Evolutionary conservation across 2,329 filamentous ascomycete genomes (phyloP).

Genomic region (Diaporthe sp.): DNA sequence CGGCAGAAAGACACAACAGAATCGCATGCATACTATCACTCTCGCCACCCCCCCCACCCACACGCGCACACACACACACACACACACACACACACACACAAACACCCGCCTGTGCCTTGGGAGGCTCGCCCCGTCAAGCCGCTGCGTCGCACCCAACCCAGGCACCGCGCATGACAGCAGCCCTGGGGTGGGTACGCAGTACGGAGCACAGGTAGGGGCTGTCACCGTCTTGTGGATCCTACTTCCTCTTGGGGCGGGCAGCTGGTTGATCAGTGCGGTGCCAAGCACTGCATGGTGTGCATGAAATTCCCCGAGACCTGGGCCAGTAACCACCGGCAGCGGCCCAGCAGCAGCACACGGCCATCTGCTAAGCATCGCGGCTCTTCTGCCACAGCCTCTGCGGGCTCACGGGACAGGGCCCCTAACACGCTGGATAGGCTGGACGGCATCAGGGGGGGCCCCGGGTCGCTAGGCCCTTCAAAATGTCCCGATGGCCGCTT

Average conservation of each 20-base stretch:
- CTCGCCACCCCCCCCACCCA: no score
- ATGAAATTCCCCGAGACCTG: constrained; percentile 34
- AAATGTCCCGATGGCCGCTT: constrained; percentile 9
- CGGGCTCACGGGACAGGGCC: constrained; percentile 8
- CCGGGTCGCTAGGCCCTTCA: not conserved
- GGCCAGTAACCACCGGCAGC: constrained; percentile 23
- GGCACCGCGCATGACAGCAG: constrained; percentile 25
- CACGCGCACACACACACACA: not conserved
- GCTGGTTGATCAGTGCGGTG: constrained; percentile 32
- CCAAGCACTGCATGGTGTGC: constrained; percentile 28
- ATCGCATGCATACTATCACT: not conserved
- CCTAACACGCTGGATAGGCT: not conserved
- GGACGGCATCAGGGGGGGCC: not conserved
- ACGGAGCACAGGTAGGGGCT: constrained; percentile 17
- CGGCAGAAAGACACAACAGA: not conserved
- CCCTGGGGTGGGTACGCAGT: constrained; percentile 5
- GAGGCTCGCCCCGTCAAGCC: constrained; percentile 15
- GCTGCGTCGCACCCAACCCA: constrained; percentile 18
- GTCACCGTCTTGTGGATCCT: constrained; percentile 20
- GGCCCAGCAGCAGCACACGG: constrained; percentile 10
- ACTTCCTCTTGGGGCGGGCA: constrained; percentile 16
- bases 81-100: not conserved
- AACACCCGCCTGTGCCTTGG: not conserved
- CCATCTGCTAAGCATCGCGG: constrained; percentile 21
- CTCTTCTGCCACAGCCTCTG: constrained; percentile 8